Evolutionary conservation across 768 basidiomycete species (phyloP).

Genomic region (Podaxis sp.): DNA sequence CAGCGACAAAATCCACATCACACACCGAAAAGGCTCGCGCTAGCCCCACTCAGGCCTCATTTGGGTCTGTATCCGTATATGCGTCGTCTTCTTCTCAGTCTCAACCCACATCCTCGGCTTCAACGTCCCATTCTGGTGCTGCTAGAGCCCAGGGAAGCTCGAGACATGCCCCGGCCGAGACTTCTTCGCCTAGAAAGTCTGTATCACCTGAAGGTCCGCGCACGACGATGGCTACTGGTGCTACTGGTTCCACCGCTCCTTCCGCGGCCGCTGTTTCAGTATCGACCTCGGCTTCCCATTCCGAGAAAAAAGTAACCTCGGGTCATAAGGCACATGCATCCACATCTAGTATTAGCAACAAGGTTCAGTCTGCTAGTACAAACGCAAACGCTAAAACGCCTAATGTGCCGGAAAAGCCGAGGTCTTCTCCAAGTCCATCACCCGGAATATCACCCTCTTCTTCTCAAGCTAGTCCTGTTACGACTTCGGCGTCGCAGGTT

Average conservation of each 20-base stretch:
- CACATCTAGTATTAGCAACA: neutral
- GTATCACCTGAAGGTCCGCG: constrained; percentile 5
- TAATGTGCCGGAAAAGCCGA: neutral
- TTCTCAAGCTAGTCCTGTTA: constrained; percentile 8
- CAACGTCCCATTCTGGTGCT: constrained; percentile 5
- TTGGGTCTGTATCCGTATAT: neutral
- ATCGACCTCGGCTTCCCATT: neutral
- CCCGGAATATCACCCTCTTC: constrained; percentile 2
- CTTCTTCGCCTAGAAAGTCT: constrained; percentile 4
- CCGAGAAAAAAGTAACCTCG: neutral
- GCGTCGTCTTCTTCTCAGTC: constrained; percentile 11
- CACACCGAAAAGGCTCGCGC: constrained; percentile 9
- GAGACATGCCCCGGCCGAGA: constrained; percentile 2
- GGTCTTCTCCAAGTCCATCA: neutral
- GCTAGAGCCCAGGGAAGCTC: neutral
- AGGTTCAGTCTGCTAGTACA: neutral
- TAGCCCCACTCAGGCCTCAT: constrained; percentile 6
- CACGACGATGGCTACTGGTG: neutral
- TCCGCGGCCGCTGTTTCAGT: constrained; percentile 6
- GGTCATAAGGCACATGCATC: neutral
- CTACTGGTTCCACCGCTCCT: neutral
- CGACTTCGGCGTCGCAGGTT: constrained; percentile 12
- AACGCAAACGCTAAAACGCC: neutral
- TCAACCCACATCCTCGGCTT: neutral
- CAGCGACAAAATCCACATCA: constrained; percentile 8